Conservation (phyloP, 1,139 yeast species). For the Insectozyma bohioensis region DNA sequence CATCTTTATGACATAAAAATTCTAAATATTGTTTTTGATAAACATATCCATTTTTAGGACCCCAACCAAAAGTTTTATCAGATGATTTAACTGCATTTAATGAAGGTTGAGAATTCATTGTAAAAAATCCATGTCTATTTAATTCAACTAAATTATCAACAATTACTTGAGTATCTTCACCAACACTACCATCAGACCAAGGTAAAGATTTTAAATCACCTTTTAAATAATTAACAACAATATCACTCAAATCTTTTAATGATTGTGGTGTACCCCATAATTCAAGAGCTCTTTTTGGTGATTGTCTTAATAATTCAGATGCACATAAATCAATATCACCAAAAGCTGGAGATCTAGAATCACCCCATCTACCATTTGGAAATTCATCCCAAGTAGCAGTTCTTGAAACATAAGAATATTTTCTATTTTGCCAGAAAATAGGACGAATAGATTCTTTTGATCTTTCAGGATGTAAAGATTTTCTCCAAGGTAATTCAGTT, state of each 20-base stretch:
- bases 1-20: conserved; percentile 65
- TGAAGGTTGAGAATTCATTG: conserved; percentile 95
- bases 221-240: conserved; percentile 64
- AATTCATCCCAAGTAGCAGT: conserved; percentile 95
- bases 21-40: conserved; percentile 93
- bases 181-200: conserved; percentile 92
- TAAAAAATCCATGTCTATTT: conserved; percentile 67
- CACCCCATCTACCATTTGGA: conserved; percentile 96
- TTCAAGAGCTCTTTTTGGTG: conserved; percentile 76
- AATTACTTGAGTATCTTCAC: conserved; percentile 71
- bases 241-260: conserved; percentile 55
- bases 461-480: conserved; percentile 80
- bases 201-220: conserved; percentile 80
- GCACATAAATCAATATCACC: conserved; percentile 85
- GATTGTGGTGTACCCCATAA: conserved; percentile 83
- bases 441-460: conserved; percentile 86
- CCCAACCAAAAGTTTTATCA: conserved; percentile 88
- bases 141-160: conserved; percentile 57
- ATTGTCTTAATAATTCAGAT: conserved; percentile 72
- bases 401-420: conserved; percentile 83
- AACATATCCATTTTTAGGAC: conserved; percentile 88
- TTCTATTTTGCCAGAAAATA: conserved; percentile 94
- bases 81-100: conserved; percentile 76
- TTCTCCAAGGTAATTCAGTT: conserved; percentile 78
- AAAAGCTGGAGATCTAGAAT: conserved; percentile 88